These are phyloP conservation scores for Psidium guajava DNA, from an alignment of 345 rosid genomes.

Conservation along the genomic window DNA sequence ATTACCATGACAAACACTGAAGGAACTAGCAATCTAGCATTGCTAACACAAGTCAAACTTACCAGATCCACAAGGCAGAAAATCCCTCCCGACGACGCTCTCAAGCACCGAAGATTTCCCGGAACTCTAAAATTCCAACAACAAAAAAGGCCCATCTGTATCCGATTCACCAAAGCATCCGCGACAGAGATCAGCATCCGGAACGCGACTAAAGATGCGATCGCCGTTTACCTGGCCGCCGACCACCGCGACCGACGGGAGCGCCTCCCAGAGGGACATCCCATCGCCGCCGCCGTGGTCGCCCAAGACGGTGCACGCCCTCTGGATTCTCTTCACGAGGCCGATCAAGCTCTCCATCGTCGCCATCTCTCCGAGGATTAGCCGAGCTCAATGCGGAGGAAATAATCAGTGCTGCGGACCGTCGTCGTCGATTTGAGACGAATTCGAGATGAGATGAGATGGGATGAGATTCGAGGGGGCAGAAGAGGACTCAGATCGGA, in stretches of 20 bases:
- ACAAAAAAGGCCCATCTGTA: neutral
- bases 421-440: neutral
- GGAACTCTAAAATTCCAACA: constrained; percentile 44
- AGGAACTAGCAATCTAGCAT: neutral
- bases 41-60: neutral
- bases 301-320: constrained; percentile 94
- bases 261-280: constrained; percentile 99
- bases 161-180: neutral
- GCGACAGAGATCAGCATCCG: neutral
- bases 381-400: neutral
- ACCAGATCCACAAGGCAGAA: constrained; percentile 99
- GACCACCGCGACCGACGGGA: constrained; percentile 92
- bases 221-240: constrained; percentile 77
- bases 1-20: neutral
- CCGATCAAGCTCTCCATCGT: constrained; percentile 97
- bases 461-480: neutral
- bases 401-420: neutral
- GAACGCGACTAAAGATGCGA: neutral
- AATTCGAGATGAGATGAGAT: neutral
- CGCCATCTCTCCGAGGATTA: constrained; percentile 35
- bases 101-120: constrained; percentile 97
- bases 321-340: constrained; percentile 83
- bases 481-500: neutral
- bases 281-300: constrained; percentile 92
- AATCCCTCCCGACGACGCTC: constrained; percentile 89